Percentiles rank a stretch among this genome's conserved stretches.
These are phyloP conservation scores for Pulveroboletus sp. DNA, from an alignment of 768 basidiomycete genomes.

Conservation along the genomic window DNA sequence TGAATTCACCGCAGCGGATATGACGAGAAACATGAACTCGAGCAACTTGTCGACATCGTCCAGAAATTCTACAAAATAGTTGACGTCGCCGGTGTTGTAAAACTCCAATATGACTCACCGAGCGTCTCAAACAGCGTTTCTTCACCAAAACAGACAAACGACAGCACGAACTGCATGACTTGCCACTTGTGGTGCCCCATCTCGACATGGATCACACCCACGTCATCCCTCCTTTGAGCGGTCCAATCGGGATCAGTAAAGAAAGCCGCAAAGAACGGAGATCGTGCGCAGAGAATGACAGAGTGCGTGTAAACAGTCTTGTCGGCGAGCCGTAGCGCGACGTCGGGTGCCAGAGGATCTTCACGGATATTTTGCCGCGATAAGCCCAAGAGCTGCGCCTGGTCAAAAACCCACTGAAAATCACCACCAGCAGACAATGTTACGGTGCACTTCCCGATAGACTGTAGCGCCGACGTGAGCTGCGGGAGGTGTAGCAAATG, in stretches of 20 bases:
- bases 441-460: slow-evolving; percentile 53
- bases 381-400: slow-evolving; percentile 8
- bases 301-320: slow-evolving; percentile 65
- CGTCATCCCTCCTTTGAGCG: slow-evolving; percentile 45
- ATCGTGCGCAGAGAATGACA: slow-evolving; percentile 72
- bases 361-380: slow-evolving; percentile 3
- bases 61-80: slow-evolving; percentile 48
- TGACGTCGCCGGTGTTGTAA: not conserved
- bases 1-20: slow-evolving; percentile 71
- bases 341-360: slow-evolving; percentile 53
- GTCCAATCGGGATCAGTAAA: slow-evolving; percentile 86
- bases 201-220: slow-evolving; percentile 57
- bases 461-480: slow-evolving; percentile 52
- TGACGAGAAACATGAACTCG: slow-evolving; percentile 82
- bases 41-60: slow-evolving; percentile 68
- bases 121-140: slow-evolving; percentile 69
- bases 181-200: slow-evolving; percentile 70
- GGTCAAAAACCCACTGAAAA: slow-evolving; percentile 46
- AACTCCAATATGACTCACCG: slow-evolving; percentile 39
- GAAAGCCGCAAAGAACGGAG: slow-evolving; percentile 77
- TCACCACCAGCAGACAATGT: slow-evolving; percentile 45
- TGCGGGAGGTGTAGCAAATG: slow-evolving; percentile 52
- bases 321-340: slow-evolving; percentile 68
- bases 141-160: slow-evolving; percentile 71
- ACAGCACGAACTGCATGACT: slow-evolving; percentile 69